Base-by-base conservation (phyloP, 768 basidiomycete species). In the Pleurotus tuoliensis region DNA sequence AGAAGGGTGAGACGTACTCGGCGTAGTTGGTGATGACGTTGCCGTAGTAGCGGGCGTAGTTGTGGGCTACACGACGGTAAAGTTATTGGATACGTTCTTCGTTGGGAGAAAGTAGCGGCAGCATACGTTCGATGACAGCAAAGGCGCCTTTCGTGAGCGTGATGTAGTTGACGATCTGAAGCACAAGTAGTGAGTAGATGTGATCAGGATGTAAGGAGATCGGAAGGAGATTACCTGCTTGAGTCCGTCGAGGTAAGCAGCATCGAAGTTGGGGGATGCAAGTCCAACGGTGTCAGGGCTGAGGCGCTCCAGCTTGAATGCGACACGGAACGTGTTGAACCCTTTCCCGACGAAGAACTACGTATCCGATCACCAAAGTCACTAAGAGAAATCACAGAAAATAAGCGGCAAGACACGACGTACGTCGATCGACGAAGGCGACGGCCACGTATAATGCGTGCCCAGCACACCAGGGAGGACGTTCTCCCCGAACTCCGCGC, bases 241-340 rank as follows among this genome's bases (percentile, higher is more conserved):
- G 54, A 83, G 64, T 22, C 76, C 79, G 57, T 64, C 69, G 45
- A 85, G 74, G 67, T 86, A 86, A 5, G 78, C 74, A 37, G 71
- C 59, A 62, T 82, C 68, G 66, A 84, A 82, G 30, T 34, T 34
- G 6, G 80, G 58, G 8, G 83, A 83, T 44, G 78, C 76, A 24
- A 86, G 69, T 8, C 84, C 83, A 20, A 64, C 74, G 1, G 80
- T 61, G 43, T 80, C 81, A 38, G 83, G 79, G 59, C 67, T 75
- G 48, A 86, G 58, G 47, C 83, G 80, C 64, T 86, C 84, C 69
- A 80, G 70, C 57, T 73, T 63, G 79, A 86, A 86, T 3, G 83
- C 76, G 58, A 86, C 68, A 55, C 82, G 82, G 81, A 84, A 84
- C 13, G 79, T 74, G 69, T 83, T 84, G 72, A 84, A 79, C 20